Base-by-base conservation (phyloP, 2,329 filamentous ascomycete species). In the Gnomoniopsis smithogilvyi region DNA sequence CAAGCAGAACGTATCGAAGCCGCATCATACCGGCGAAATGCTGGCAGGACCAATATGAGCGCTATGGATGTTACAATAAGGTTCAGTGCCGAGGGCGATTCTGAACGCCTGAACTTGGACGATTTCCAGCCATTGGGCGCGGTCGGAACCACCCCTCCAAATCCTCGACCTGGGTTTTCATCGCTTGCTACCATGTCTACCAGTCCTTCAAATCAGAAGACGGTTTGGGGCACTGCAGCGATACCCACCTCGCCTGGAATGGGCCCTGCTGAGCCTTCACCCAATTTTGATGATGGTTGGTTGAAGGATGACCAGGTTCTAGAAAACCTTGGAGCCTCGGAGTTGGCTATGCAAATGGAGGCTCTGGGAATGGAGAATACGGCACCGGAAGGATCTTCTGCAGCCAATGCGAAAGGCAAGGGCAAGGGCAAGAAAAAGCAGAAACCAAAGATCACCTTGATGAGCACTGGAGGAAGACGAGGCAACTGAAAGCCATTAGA, bases 181-280 rank as follows among this genome's bases (percentile, higher is more conserved):
- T 84, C 85, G 2, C 75, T 96, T 22, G 89, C 90, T 0, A 88
- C 87, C 1, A 87, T 93, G 65, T 93, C 91, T 3, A 93, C 90
- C 1, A 96, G 90, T 63, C 92, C 93, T 0, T 87, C 85, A 7
- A 84, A 86, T 0, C 79, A 84, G 45, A 87, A 86, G 62, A 98
- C 94, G 0, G 91, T 98, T 0, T 98, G 94, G 94, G 94, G 94
- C n/a, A 98, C 94, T 0, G 80, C 84, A 3, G 85, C 83, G 0
- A 76, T 96, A 2, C 77, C 85, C 0, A 76, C 75, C 1, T 87
- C 85, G 3, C 85, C 87, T 2, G 46, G 56, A 12, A 80, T 83
- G 12, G 67, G 85, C 30, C 73, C 73, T 30, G 70, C 79, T 2
- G 62, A 73, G 12, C 66, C 71, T 60, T 61, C 55, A 38, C 57